phyloP scores from a whole-genome alignment of 208 protist species.

The Trichomonas tenax region DNA sequence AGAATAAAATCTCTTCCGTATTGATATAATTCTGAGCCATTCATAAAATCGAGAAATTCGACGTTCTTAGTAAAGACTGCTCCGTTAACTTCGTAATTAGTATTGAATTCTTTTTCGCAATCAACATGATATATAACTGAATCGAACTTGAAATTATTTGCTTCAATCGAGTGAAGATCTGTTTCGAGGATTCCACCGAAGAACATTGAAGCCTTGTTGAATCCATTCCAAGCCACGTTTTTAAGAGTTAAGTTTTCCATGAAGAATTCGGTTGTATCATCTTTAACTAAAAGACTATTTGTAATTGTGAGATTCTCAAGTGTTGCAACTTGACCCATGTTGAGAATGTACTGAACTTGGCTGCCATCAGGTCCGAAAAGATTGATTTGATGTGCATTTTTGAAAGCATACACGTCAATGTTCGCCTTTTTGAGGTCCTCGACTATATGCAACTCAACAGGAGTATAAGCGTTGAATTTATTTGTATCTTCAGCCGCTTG shows the following conservation, averaged over 20 bases:
- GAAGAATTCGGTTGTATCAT: not conserved
- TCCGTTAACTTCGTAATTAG: not conserved
- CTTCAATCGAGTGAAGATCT: not conserved
- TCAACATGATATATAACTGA: not conserved
- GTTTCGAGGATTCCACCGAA: not conserved
- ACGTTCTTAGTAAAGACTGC: not conserved
- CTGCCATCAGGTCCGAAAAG: not conserved
- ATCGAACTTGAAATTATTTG: not conserved
- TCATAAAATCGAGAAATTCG: not conserved
- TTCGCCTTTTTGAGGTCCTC: not conserved
- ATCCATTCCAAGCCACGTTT: not conserved
- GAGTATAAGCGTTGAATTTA: not conserved
- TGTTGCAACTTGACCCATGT: not conserved
- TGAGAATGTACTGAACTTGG: not conserved
- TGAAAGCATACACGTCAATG: not conserved
- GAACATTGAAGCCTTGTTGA: not conserved
- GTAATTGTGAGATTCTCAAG: not conserved
- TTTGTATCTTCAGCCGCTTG: not conserved
- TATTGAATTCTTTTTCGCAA: not conserved
- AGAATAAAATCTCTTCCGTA: not conserved
- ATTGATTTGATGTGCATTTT: not conserved
- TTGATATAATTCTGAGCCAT: not conserved
- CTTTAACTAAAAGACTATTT: not conserved
- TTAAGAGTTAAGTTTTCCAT: not conserved
- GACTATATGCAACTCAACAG: not conserved